These are phyloP conservation scores for Saitozyma sp. DNA, from an alignment of 768 basidiomycete genomes.

Conservation along the genomic window DNA sequence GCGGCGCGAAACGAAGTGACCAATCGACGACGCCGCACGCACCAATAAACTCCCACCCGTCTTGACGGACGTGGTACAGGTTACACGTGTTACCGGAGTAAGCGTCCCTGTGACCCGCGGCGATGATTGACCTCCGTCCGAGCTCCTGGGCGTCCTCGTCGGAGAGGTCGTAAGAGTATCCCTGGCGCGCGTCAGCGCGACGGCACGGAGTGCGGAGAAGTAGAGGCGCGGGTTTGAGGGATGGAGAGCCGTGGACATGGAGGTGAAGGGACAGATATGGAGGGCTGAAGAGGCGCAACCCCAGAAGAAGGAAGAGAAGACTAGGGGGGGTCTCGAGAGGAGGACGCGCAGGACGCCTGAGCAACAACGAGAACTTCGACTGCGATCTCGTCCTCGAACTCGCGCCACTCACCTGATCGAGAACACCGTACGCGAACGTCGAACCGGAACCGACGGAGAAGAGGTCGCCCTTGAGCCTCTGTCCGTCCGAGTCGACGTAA, in stretches of 20 bases:
- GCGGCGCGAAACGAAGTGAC: background rate
- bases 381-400: too few species aligned
- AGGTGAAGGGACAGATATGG: too few species aligned
- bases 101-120: conserved; percentile 78
- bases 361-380: too few species aligned
- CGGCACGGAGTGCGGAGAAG: background rate
- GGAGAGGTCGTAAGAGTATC: conserved; percentile 75
- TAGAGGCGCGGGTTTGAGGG: background rate
- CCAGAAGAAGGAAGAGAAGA: too few species aligned
- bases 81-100: conserved; percentile 75
- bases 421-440: conserved; percentile 97
- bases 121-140: conserved; percentile 88
- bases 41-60: conserved; percentile 97
- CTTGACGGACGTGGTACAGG: conserved; percentile 89
- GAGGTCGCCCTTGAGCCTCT: conserved; percentile 90
- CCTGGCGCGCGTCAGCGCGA: conserved; percentile 21
- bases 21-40: conserved; percentile 35
- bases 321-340: too few species aligned
- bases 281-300: too few species aligned
- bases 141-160: conserved; percentile 94
- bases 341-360: too few species aligned
- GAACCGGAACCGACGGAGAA: conserved; percentile 98
- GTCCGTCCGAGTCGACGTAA: conserved; percentile 97
- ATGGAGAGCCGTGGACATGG: too few species aligned
- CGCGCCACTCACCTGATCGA: conserved; percentile 78